Evolutionary conservation across 2,329 filamentous ascomycete genomes (phyloP).

Genomic region (Colletotrichum tamarilloi): DNA sequence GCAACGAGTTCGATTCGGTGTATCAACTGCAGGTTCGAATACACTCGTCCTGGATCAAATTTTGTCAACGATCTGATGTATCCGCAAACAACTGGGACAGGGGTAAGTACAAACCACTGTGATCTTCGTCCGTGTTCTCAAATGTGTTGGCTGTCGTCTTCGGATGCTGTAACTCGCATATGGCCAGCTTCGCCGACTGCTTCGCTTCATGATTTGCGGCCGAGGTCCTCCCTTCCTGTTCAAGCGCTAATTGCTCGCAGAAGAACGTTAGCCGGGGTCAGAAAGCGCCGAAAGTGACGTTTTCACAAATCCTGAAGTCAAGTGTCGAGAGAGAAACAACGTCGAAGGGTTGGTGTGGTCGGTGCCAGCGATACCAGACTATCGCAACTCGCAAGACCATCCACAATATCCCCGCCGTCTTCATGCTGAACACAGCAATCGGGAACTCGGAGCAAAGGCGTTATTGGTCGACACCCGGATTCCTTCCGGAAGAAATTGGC

Average conservation of each 20-base stretch:
- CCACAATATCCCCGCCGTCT: slow-evolving; percentile 82
- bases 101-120: neutral
- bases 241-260: slow-evolving; percentile 44
- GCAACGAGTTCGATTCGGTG: slow-evolving; percentile 83
- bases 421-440: slow-evolving; percentile 88
- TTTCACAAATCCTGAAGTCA: slow-evolving; percentile 91
- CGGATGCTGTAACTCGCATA: slow-evolving; percentile 36
- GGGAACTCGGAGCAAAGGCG: slow-evolving; percentile 78
- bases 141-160: neutral
- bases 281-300: slow-evolving; percentile 70
- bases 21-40: slow-evolving; percentile 88
- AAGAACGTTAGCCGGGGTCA: slow-evolving; percentile 60
- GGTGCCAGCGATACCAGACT: slow-evolving; percentile 90
- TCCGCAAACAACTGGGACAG: slow-evolving; percentile 45
- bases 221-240: neutral
- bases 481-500: slow-evolving; percentile 94
- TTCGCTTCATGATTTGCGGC: neutral
- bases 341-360: slow-evolving; percentile 91
- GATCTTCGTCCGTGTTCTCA: neutral
- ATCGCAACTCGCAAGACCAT: slow-evolving; percentile 88
- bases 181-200: neutral
- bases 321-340: slow-evolving; percentile 92
- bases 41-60: slow-evolving; percentile 80
- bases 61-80: slow-evolving; percentile 91
- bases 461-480: slow-evolving; percentile 89